Evolutionary conservation across 1,284 basidiomycete species (phyloP), one percentile per base, ranked within the genome.

Genomic region (Tremellales sp.): DNA sequence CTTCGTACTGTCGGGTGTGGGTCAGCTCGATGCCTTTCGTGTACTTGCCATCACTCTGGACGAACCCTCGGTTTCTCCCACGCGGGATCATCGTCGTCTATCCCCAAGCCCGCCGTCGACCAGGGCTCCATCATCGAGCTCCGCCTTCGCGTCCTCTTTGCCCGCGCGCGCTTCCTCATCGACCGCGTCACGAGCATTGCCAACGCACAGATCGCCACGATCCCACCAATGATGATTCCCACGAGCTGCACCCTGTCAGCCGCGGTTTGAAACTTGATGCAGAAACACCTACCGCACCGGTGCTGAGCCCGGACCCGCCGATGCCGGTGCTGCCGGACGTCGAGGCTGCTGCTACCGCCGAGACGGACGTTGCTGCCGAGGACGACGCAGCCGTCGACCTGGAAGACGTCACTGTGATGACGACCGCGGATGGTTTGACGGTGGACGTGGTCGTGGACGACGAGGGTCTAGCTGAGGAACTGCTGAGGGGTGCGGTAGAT

Each of bases 101-200:
- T n/a, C n/a, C n/a, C n/a, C 32, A 63, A 48, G 9, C 56, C 57
- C 3, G 63, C 55, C 4, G 51, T 40, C 1, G 51, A 55, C 66
- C 67, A 68, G 2, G 61, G 58, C 40, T 69, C 68, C 41, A 69
- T 69, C 60, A 71, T 62, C 18, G 63, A 63, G 28, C 55, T 59
- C 24, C 67, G 45, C 43, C 62, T 55, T 28, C 53, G 52, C 3
- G 62, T 66, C 33, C 67, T 50, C 44, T 57, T 58, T 2, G 53
- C 52, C 21, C 67, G 47, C 14, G 55, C 50, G 40, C 57, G 56
- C 46, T 66, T 64, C 32, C 66, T 47, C 36, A 65, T 43, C 3
- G 45, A 54, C 27, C 59, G 53, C 5, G 65, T 67, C 10, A 56
- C 58, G 26, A 71, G 42, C 27, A 68, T 29, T 1, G 48, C 67